Evolutionary conservation across 2,329 filamentous ascomycete species (phyloP).

Genomic region (Aspergillus pseudotamarii): DNA sequence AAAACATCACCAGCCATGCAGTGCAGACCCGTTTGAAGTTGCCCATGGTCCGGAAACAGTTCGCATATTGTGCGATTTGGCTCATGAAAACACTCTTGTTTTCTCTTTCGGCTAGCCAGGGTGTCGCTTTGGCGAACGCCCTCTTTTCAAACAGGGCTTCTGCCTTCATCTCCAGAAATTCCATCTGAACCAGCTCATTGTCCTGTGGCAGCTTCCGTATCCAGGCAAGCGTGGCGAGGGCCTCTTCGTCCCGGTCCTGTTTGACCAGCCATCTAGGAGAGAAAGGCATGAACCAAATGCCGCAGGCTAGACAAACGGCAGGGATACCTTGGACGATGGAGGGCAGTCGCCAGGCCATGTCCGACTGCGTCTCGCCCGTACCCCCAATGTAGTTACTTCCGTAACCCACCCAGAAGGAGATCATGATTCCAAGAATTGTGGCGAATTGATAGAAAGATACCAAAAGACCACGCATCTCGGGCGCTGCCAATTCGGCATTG

Average conservation of each 20-base stretch:
- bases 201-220: conserved; percentile 37
- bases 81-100: conserved; percentile 47
- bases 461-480: conserved; percentile 36
- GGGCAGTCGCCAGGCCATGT: conserved; percentile 51
- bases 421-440: conserved; percentile 39
- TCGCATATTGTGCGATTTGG: conserved; percentile 55
- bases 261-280: conserved; percentile 58
- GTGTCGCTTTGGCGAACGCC: conserved; percentile 49
- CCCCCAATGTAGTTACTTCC: conserved; percentile 46
- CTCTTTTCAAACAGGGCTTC: conserved; percentile 48
- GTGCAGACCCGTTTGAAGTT: conserved; percentile 53
- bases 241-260: conserved; percentile 51
- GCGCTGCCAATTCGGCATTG: conserved; percentile 51
- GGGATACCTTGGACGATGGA: conserved; percentile 51
- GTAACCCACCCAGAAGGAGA: conserved; percentile 43
- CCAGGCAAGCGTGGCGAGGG: conserved; percentile 28
- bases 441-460: conserved; percentile 39
- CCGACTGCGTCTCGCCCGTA: conserved; percentile 29
- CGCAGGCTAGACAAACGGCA: conserved; percentile 36
- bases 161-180: conserved; percentile 54
- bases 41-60: conserved; percentile 52
- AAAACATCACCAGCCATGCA: conserved; percentile 53
- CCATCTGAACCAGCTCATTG: conserved; percentile 43
- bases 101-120: conserved; percentile 36
- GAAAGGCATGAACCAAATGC: conserved; percentile 54